phyloP scores from a whole-genome alignment of 129 eudicot genomes.

The Heracleum sosnowskyi region DNA sequence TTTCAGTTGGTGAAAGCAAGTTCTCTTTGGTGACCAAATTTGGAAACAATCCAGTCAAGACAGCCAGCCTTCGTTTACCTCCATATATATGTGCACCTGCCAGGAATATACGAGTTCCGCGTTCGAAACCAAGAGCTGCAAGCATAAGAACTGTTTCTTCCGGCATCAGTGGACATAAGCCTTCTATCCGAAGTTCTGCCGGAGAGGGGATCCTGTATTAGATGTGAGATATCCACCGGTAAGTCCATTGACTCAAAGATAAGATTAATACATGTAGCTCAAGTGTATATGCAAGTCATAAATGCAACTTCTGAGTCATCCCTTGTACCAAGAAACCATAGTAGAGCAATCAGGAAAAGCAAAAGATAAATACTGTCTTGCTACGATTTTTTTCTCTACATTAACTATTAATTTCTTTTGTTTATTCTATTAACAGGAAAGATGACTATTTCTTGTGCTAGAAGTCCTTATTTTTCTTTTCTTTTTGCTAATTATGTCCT shows the following conservation, averaged over 20 bases:
- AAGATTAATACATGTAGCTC: not conserved
- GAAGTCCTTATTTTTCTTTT: not conserved
- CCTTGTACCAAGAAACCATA: not conserved
- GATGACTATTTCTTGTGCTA: not conserved
- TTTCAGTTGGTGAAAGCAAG: conserved; percentile 80
- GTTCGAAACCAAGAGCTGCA: conserved; percentile 93
- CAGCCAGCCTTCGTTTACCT: conserved; percentile 71
- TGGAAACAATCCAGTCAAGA: conserved; percentile 74
- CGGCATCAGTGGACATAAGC: conserved; percentile 91
- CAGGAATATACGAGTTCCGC: conserved; percentile 64
- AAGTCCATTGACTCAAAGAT: not conserved
- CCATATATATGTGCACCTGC: conserved; percentile 98
- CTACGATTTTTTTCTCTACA: not conserved
- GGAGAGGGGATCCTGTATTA: conserved; percentile 71
- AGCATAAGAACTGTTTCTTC: conserved; percentile 99
- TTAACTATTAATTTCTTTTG: not conserved
- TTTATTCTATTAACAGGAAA: not conserved
- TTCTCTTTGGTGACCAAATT: conserved; percentile 80
- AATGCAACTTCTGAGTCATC: not conserved
- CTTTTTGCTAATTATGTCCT: not conserved
- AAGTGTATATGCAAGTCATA: not conserved
- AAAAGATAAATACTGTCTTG: not conserved
- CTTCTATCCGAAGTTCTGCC: conserved; percentile 59
- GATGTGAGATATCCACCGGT: not conserved
- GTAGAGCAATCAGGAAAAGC: not conserved